Conservation (phyloP, 345 rosid genomes). For the Syzygium aromaticum region DNA sequence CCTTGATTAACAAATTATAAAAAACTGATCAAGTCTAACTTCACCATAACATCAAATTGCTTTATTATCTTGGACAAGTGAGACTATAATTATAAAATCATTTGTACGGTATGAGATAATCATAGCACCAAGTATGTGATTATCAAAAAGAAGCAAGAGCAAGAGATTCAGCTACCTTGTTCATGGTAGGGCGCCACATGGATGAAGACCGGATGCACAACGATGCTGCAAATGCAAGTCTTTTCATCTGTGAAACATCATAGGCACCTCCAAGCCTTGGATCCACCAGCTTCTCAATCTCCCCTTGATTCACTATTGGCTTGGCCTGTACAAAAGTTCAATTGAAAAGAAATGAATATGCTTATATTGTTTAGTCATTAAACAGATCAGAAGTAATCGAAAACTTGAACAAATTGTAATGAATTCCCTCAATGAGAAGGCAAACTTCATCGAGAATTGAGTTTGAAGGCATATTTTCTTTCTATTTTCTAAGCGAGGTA, state of each 20-base stretch:
- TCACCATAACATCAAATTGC: background rate
- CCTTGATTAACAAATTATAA: background rate
- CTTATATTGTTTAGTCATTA: background rate
- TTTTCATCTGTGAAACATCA: conserved; percentile 45
- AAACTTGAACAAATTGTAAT: conserved; percentile 2
- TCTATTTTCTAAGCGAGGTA: background rate
- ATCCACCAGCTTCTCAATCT: conserved; percentile 58
- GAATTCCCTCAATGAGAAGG: conserved; percentile 1
- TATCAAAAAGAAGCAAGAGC: background rate
- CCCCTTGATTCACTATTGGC: conserved; percentile 57
- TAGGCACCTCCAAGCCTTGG: conserved; percentile 66
- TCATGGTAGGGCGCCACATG: conserved; percentile 81
- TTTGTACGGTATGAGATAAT: background rate
- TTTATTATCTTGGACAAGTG: background rate
- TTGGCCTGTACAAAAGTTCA: conserved; percentile 44
- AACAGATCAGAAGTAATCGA: background rate
- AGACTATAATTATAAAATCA: background rate
- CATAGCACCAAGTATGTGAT: background rate
- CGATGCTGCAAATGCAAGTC: conserved; percentile 75
- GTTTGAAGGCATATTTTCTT: background rate
- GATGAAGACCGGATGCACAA: conserved; percentile 79
- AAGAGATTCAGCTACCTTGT: conserved; percentile 46
- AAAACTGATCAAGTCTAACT: background rate
- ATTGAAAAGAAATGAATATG: background rate
- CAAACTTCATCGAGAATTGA: background rate